These are phyloP conservation scores for Hypsizygus ulmarius DNA, from an alignment of 1,284 basidiomycete species.

Conservation along the genomic window DNA sequence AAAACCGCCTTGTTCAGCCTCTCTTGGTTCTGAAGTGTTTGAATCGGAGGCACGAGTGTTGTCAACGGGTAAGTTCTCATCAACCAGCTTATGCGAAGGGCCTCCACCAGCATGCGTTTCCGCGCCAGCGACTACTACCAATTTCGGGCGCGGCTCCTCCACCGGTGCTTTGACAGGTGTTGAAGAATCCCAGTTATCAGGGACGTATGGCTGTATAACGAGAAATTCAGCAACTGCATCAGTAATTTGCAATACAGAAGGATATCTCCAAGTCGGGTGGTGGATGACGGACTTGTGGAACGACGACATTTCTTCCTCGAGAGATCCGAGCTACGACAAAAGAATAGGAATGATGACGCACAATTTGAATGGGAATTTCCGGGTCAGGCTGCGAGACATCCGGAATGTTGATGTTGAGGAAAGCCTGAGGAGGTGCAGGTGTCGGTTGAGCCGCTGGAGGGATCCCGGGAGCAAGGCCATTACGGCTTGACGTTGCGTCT, in stretches of 20 bases:
- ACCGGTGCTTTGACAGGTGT: slow-evolving; percentile 34
- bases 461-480: slow-evolving; percentile 37
- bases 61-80: slow-evolving; percentile 24
- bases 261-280: no score
- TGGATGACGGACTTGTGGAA: no score
- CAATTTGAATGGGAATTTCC: slow-evolving; percentile 53
- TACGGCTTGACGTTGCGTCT: slow-evolving; percentile 18
- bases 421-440: slow-evolving; percentile 23
- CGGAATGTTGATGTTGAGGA: slow-evolving; percentile 56
- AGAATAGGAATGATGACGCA: slow-evolving; percentile 35
- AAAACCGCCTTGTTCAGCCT: slow-evolving; percentile 30
- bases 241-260: background rate
- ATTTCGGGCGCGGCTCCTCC: slow-evolving; percentile 50
- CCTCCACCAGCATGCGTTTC: slow-evolving; percentile 64
- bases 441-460: slow-evolving; percentile 29
- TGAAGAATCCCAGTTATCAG: slow-evolving; percentile 69
- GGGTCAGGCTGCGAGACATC: slow-evolving; percentile 44
- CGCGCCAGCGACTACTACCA: slow-evolving; percentile 70
- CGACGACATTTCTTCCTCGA: background rate
- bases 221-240: slow-evolving; percentile 12
- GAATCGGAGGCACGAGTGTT: slow-evolving; percentile 9
- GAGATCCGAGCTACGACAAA: background rate
- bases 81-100: slow-evolving; percentile 59
- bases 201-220: slow-evolving; percentile 59
- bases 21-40: slow-evolving; percentile 1